Percentiles rank a stretch among this genome's conserved stretches.
Conservation (phyloP, 2,329 filamentous ascomycete species). For the Diaporthe sp. region DNA sequence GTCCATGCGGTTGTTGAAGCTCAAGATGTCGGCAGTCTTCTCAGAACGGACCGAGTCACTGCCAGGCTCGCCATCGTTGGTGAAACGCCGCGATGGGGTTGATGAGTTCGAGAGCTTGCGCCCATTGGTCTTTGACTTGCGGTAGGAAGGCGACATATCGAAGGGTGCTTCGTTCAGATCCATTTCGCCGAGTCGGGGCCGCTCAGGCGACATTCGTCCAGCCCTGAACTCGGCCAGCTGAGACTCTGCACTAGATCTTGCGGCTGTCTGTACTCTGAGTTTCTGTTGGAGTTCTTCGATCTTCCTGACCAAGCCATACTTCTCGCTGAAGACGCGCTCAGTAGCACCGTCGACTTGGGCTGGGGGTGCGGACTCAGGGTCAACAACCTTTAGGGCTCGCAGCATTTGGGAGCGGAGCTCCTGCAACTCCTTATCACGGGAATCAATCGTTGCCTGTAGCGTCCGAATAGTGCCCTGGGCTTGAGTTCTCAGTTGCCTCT, state of each 20-base stretch:
- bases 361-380: conserved; percentile 76
- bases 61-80: conserved; percentile 57
- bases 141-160: conserved; percentile 79
- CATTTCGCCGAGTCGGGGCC: conserved; percentile 87
- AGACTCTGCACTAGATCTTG: conserved; percentile 82
- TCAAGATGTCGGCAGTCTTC: conserved; percentile 83
- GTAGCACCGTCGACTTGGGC: conserved; percentile 66
- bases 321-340: conserved; percentile 78
- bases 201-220: conserved; percentile 76
- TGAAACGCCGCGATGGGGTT: conserved; percentile 80
- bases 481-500: conserved; percentile 85
- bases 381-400: conserved; percentile 85
- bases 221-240: conserved; percentile 84
- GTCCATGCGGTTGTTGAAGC: conserved; percentile 90
- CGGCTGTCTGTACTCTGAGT: conserved; percentile 84
- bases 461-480: conserved; percentile 87
- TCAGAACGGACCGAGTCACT: conserved; percentile 87
- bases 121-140: conserved; percentile 63
- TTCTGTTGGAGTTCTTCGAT: conserved; percentile 91
- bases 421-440: conserved; percentile 81
- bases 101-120: conserved; percentile 78
- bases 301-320: conserved; percentile 86
- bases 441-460: conserved; percentile 82
- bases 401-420: conserved; percentile 85
- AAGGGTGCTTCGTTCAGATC: conserved; percentile 82